phyloP scores from a whole-genome alignment of 176 grass and related monocot genomes.

The Sorghum bicolor region Sorghum_bicolor_NCBIv3 NC_012875.2:48357001-48357500 shows the following conservation, averaged over 20 bases:
- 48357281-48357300: constrained; percentile 13
- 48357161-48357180: constrained; percentile 36
- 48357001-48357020: not conserved
- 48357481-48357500: not conserved
- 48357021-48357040: constrained; percentile 48
- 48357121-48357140: constrained; percentile 40
- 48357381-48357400: constrained; percentile 35
- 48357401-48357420: constrained; percentile 35
- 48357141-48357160: constrained; percentile 38
- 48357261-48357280: constrained; percentile 39
- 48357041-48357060: constrained; percentile 42
- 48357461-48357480: constrained; percentile 7
- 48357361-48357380: constrained; percentile 39
- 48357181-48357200: constrained; percentile 25
- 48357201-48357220: constrained; percentile 23
- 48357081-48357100: not conserved
- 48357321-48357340: constrained; percentile 17
- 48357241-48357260: constrained; percentile 18
- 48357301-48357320: not conserved
- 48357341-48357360: constrained; percentile 36
- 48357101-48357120: not conserved
- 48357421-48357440: constrained; percentile 28
- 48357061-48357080: constrained; percentile 59
- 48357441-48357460: constrained; percentile 38
- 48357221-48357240: constrained; percentile 43